These are phyloP conservation scores for Acer yangbiense DNA, from an alignment of 345 rosid genomes.

Conservation along the genomic window DNA sequence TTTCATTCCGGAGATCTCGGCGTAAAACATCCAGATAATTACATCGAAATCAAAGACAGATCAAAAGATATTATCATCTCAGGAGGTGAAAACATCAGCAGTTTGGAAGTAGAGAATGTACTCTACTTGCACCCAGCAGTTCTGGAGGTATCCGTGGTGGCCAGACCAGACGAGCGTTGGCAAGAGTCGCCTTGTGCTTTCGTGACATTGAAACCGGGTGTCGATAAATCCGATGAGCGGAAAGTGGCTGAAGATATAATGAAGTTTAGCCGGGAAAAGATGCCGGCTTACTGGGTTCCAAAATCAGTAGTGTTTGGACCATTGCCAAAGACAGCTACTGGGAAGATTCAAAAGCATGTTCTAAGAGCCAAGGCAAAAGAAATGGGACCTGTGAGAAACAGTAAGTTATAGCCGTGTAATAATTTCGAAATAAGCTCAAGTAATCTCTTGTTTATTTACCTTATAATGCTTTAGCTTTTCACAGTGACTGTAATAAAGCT, in stretches of 20 bases:
- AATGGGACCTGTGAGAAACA: slow-evolving; percentile 64
- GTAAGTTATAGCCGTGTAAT: slow-evolving; percentile 47
- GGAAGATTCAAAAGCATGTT: slow-evolving; percentile 88
- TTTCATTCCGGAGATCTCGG: slow-evolving; percentile 88
- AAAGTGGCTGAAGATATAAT: slow-evolving; percentile 60
- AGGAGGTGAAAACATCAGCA: slow-evolving; percentile 94
- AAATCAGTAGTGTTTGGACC: slow-evolving; percentile 81
- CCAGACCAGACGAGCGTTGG: slow-evolving; percentile 82
- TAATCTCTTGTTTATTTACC: background rate
- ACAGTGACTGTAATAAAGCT: background rate
- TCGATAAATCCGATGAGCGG: slow-evolving; percentile 39
- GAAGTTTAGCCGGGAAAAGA: slow-evolving; percentile 62
- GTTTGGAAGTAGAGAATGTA: slow-evolving; percentile 74
- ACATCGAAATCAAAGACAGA: slow-evolving; percentile 85
- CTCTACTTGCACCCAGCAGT: slow-evolving; percentile 75
- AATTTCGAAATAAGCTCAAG: too few species aligned
- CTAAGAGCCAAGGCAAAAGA: slow-evolving; percentile 76
- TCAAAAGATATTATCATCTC: slow-evolving; percentile 92
- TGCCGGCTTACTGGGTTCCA: slow-evolving; percentile 92
- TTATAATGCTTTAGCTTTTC: background rate
- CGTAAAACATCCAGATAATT: slow-evolving; percentile 84
- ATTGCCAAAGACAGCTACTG: slow-evolving; percentile 90
- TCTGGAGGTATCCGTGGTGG: slow-evolving; percentile 86
- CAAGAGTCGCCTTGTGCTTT: slow-evolving; percentile 92
- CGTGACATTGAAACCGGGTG: slow-evolving; percentile 63